A percentile compares a stretch with the other conserved stretches of the same genome.
Evolutionary conservation across 495 filamentous ascomycete species (phyloP).

Genomic region (Lasiosphaeriaceae sp.): DNA sequence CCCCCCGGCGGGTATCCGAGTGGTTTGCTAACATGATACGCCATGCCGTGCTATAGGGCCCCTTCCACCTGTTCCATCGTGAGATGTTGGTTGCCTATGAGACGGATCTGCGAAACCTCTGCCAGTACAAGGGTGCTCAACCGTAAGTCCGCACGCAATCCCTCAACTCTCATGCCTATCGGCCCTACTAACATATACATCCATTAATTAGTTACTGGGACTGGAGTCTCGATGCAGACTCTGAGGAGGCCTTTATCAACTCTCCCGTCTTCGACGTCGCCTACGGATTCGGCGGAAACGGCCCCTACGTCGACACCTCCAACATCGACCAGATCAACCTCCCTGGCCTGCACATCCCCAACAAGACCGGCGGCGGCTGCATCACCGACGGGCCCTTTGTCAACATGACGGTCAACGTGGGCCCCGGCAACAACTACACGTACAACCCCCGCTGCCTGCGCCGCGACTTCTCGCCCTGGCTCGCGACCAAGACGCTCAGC

Average conservation of each 20-base stretch:
- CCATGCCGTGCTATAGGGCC: neutral
- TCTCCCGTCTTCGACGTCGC: constrained; percentile 16
- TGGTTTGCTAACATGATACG: too few relatives aligned
- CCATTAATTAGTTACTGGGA: constrained; percentile 7
- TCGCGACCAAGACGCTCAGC: constrained; percentile 2
- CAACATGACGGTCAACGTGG: constrained; percentile 2
- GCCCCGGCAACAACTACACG: constrained; percentile 1
- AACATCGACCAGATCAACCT: neutral
- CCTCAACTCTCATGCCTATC: neutral
- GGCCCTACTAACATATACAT: neutral
- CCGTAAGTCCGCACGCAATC: neutral
- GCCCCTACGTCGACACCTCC: constrained; percentile 5
- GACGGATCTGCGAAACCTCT: constrained; percentile 59
- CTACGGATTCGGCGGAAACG: constrained; percentile 33
- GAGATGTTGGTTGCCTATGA: constrained; percentile 59
- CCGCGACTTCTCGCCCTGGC: constrained; percentile 10
- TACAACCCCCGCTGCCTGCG: constrained; percentile 13
- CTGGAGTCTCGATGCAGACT: constrained; percentile 28
- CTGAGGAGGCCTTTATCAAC: neutral
- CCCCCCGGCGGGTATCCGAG: neutral
- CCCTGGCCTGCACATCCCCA: neutral
- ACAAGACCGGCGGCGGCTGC: constrained; percentile 50
- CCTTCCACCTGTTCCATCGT: constrained; percentile 65
- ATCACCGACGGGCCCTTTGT: constrained; percentile 53
- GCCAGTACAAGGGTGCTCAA: constrained; percentile 53